Evolutionary conservation across 2,329 filamentous ascomycete genomes (phyloP), one percentile per base, ranked within the genome.

Genomic region (Myriosclerotinia duriaeana): DNA sequence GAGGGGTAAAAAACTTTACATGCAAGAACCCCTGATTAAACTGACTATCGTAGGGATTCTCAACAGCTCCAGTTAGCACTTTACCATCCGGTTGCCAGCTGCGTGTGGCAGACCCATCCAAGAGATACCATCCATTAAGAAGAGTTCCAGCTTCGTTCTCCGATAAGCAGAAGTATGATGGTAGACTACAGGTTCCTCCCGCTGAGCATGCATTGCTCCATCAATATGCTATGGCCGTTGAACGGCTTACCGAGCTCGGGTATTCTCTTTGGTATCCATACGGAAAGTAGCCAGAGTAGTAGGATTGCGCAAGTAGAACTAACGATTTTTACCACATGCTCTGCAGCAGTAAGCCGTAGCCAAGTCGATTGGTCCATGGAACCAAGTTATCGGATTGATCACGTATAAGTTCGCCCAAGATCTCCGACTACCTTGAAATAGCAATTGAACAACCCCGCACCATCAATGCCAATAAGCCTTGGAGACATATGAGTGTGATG

Each of bases 131-230:
- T 36, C 22, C n/a, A 38, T 22, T 8, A 15, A 38, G 4, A 8
- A 46, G 30, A 34, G 30, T 2, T 22, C 26, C 15, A 30, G 34
- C 30, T 60, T 26, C 58, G 30, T 48, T 20, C 30, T 26, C 34
- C 44, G n/a, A 8, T 5, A 22, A n/a, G 14, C 20, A 26, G 30
- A 36, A 15, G 20, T n/a, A 14, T 15, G 14, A 26, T 38, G 17
- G 50, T 26, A 34, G 56, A 60, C 44, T 50, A 38, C 50, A 22
- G 7, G 50, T 60, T 60, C n/a, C 44, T 60, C 46, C 30, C 58
- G 30, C 26, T 38, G 58, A 50, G 34, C 30, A 50, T 60, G 58
- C 44, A 60, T 50, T 38, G 30, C 17, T 5, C 44, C 34, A 38
- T 40, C 20, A 40, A 36, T 15, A 3, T 38, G 44, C n/a, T 50